Percentiles rank a stretch among this genome's conserved stretches.
These are phyloP conservation scores for Ogataea wickerhamii DNA, from an alignment of 805 yeast genomes.

Conservation along the genomic window DNA sequence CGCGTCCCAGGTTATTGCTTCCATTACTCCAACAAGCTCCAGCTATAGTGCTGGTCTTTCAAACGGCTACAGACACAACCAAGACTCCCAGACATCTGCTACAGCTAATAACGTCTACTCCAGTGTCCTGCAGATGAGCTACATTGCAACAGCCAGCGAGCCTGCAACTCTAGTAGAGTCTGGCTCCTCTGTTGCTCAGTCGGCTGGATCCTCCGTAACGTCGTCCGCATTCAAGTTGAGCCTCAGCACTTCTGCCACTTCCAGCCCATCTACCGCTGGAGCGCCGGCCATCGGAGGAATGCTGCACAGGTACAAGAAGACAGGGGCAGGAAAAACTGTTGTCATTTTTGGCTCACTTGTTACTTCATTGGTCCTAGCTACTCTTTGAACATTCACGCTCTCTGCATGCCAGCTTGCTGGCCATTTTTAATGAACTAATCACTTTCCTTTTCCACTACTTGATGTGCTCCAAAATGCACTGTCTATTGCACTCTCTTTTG, in stretches of 20 bases:
- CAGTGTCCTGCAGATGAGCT: not conserved
- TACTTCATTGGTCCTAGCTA: not conserved
- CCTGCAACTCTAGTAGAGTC: not conserved
- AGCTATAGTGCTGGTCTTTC: not conserved
- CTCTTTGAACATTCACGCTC: not conserved
- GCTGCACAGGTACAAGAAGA: not conserved
- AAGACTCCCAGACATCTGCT: not conserved
- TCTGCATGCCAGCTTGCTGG: not conserved
- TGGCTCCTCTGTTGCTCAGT: not conserved
- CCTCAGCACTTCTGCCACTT: not conserved
- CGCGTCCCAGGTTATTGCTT: conserved; percentile 6
- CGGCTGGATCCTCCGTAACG: not conserved
- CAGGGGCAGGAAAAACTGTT: conserved; percentile 3
- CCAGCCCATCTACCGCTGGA: not conserved
- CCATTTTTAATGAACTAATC: not conserved
- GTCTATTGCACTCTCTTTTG: no score
- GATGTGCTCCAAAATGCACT: no score
- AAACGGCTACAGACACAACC: no score
- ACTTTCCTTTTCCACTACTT: not conserved
- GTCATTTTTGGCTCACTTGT: conserved; percentile 1
- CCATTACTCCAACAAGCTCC: conserved; percentile 5
- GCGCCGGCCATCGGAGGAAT: conserved; percentile 4
- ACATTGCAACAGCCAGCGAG: conserved; percentile 3
- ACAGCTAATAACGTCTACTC: not conserved
- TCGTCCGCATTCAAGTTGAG: not conserved